Evolutionary conservation across 371 early-diverging fungal genomes (phyloP), one percentile per base, ranked within the genome.

Genomic region (Rhizopus sp.): DNA sequence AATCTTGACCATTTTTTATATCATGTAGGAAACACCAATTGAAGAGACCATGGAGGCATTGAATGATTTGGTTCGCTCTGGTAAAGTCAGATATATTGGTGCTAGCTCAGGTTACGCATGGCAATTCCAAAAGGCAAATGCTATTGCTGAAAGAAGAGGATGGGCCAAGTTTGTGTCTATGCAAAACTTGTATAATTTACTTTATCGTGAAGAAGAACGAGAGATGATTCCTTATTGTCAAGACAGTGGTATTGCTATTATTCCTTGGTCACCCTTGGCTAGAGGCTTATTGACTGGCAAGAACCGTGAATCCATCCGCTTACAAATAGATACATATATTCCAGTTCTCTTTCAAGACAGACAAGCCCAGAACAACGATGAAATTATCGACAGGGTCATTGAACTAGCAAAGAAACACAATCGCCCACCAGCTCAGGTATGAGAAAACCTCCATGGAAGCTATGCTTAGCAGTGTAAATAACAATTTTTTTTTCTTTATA

Each of bases 21-120:
- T 42, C 31, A 41, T 35, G 31, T 56, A 71, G 60, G 42, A 72
- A n/a, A 75, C 77, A 1, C 72, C 76, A 7, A 46, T 72, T 33
- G 70, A 76, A 59, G 84, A 82, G 62, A 84, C 76, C 15, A 80
- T 84, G 82, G 75, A 75, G 53, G 81, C 84, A 5, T 53, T 84
- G 7, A 59, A 84, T 51, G 84, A 84, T 45, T 55, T 84, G 7
- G 78, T 84, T 23, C 57, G 63, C 10, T 48, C 60, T 10, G 80
- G 84, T 56, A 81, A 81, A 52, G 78, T 83, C 17, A 61, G 80
- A 7, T 76, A 76, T 33, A 72, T 76, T 45, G 77, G 73, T 13
- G 68, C 66, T 8, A 69, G 71, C 23, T 60, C 69, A 10, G 59
- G 63, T 59, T 40, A 54, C 17, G 61, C 77, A 0, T 76, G 77